Evolutionary conservation across 2,329 filamentous ascomycete genomes (phyloP).

Genomic region (Colletotrichum cordylinicola): DNA sequence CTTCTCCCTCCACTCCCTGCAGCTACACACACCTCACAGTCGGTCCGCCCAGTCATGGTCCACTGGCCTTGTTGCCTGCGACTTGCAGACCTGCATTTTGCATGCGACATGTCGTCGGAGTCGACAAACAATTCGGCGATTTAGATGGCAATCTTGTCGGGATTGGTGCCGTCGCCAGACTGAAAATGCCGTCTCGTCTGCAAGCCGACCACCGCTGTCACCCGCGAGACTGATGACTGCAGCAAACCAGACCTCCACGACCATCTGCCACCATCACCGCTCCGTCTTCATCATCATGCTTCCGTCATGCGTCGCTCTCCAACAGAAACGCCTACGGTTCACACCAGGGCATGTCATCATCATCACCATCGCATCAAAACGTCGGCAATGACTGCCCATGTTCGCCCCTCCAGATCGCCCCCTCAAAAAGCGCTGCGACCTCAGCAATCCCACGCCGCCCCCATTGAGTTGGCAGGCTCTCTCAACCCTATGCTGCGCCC

Average conservation of each 20-base stretch:
- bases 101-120: not conserved
- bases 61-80: not conserved
- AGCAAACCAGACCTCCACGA: not conserved
- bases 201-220: not conserved
- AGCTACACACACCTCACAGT: not conserved
- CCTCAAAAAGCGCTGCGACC: not conserved
- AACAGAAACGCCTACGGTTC: not conserved
- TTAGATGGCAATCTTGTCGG: not conserved
- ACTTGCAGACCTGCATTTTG: constrained; percentile 7
- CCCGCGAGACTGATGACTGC: constrained; percentile 2
- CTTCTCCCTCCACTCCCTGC: not conserved
- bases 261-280: not conserved
- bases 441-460: not conserved
- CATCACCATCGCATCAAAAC: not conserved
- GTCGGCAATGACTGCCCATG: not conserved
- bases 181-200: not conserved
- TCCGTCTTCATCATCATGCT: not conserved
- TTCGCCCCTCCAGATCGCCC: not conserved
- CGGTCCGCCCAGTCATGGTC: not conserved
- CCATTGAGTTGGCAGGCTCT: not conserved
- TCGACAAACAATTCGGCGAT: constrained; percentile 4
- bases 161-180: not conserved
- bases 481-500: not conserved
- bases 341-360: constrained; percentile 15
- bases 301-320: not conserved